Evolutionary conservation across 345 rosid genomes (phyloP).

Genomic region (Sonneratia alba): DNA sequence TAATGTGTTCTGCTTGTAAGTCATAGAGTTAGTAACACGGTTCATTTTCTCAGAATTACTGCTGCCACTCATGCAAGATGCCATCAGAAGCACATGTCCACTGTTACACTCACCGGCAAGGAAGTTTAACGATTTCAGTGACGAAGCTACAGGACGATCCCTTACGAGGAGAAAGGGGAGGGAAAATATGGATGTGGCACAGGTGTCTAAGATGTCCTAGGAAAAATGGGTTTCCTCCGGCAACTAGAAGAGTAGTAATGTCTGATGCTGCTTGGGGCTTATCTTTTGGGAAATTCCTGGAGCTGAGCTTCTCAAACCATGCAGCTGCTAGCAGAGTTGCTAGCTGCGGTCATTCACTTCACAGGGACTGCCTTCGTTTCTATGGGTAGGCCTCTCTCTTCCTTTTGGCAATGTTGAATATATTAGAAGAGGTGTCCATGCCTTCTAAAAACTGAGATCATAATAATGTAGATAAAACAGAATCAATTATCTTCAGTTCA

Average conservation of each 20-base stretch:
- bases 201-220: slow-evolving; percentile 92
- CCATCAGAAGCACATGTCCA: slow-evolving; percentile 97
- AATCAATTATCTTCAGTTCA: neutral
- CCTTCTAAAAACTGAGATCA: neutral
- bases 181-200: slow-evolving; percentile 99
- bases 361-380: slow-evolving; percentile 97
- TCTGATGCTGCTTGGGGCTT: slow-evolving; percentile 98
- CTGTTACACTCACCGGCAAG: slow-evolving; percentile 92
- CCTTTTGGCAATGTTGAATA: neutral
- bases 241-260: slow-evolving; percentile 90
- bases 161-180: slow-evolving; percentile 81
- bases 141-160: slow-evolving; percentile 53
- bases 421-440: neutral
- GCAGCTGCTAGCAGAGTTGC: slow-evolving; percentile 99
- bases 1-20: neutral
- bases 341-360: slow-evolving; percentile 95
- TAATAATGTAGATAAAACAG: neutral
- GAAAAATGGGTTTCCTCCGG: slow-evolving; percentile 73
- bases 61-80: slow-evolving; percentile 70
- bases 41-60: slow-evolving; percentile 35
- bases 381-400: slow-evolving; percentile 56
- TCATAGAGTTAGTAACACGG: neutral
- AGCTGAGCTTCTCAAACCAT: slow-evolving; percentile 97
- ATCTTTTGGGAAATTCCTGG: slow-evolving; percentile 93
- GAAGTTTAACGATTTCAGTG: slow-evolving; percentile 91